Base-by-base conservation (phyloP, 148 eudicot genomes). In the Simmondsia chinensis region DNA sequence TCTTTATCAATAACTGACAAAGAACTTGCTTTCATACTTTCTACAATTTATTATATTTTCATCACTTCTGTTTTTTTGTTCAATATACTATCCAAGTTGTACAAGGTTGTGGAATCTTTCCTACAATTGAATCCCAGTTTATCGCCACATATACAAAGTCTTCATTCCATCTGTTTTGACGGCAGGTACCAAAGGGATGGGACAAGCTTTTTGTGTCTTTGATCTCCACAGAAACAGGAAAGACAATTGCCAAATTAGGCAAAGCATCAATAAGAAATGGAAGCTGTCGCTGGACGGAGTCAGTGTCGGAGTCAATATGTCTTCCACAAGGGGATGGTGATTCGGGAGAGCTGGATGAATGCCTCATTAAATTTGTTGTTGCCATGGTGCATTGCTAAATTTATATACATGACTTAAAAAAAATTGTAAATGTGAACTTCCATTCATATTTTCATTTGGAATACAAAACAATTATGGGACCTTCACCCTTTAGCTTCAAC, bases 161-260 rank as follows among this genome's bases (percentile, higher is more conserved):
- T 28, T 11, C 26, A n/a, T 40, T 22, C 7, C 20, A 36, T 12
- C 4, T 41, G 41, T 20, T 46, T 42, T 20, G 11, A 39, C 38
- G 50, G 41, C 71, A 83, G 94, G 87, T 79, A 42, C 94, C 94
- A 2, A 79, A 73, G 65, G 94, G 94, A 56, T 83, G 87, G 94
- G 94, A 83, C 56, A 83, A 64, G 63, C 78, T 83, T 34, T 64
- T 59, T 19, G 63, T 83, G 40, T 65, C 72, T 38, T 45, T 76
- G 14, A 56, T 65, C 31, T 71, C 76, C 22, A 53, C 45, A 28
- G 83, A 79, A 65, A 76, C 83, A 36, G 94, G 87, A 40, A 83
- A 71, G 64, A 65, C 76, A 9, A 43, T 76, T 25, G 56, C 56
- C 16, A 83, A 79, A 44, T 62, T 72, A 18, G 72, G 68, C 24